A percentile compares a stretch with the other conserved stretches of the same genome.
Conservation (phyloP, 495 filamentous ascomycete genomes). For the Eremomyces bilateralis region DNA sequence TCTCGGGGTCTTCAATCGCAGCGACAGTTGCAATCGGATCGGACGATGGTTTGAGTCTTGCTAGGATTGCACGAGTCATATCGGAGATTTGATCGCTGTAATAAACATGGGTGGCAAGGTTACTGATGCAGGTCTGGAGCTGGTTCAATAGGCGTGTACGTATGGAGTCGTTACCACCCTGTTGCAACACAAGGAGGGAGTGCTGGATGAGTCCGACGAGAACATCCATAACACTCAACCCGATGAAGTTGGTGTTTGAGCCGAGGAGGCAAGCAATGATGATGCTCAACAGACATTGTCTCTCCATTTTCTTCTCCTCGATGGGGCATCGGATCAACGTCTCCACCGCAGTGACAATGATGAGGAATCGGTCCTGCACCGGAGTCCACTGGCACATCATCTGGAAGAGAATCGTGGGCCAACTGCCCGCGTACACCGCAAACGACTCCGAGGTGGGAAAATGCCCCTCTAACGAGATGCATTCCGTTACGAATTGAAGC, state of each 20-base stretch:
- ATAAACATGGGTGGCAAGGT: conserved; percentile 81
- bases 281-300: conserved; percentile 48
- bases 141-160: conserved; percentile 35
- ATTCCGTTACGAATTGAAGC: conserved; percentile 45
- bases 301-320: conserved; percentile 39
- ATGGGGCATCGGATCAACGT: conserved; percentile 39
- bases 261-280: conserved; percentile 62
- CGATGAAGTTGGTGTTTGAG: conserved; percentile 79
- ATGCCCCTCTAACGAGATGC: conserved; percentile 28
- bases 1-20: conserved; percentile 19
- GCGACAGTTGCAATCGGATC: conserved; percentile 15
- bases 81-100: conserved; percentile 86
- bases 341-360: conserved; percentile 61
- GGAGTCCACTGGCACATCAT: conserved; percentile 64
- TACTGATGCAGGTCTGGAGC: conserved; percentile 56
- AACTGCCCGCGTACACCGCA: conserved; percentile 27
- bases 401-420: conserved; percentile 62
- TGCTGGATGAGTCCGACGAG: conserved; percentile 62
- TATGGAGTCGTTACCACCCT: conserved; percentile 28
- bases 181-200: conserved; percentile 47
- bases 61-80: conserved; percentile 62
- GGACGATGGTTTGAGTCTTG: conserved; percentile 44
- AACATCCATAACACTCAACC: conserved; percentile 82
- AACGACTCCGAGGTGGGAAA: conserved; percentile 13
- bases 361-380: conserved; percentile 76